Evolutionary conservation across 164 flowering plant species (phyloP), one percentile per base, ranked within the genome.

Genomic region (Nelumbo lutea): DNA sequence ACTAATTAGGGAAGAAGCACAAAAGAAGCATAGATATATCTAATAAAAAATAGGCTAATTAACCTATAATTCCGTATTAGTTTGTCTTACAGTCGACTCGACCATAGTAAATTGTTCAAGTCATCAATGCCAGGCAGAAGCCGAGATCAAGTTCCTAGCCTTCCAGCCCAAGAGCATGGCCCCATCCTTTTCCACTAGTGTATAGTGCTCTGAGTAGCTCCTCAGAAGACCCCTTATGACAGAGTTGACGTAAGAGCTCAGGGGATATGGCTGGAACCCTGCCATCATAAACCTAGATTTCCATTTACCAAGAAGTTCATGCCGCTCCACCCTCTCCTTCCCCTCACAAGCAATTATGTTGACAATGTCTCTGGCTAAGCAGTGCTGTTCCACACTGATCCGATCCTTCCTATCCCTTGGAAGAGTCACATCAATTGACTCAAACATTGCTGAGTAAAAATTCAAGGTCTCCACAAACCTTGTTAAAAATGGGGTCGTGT

Each of bases 241-340:
- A 0, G 86, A 80, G 69, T 83, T 86, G 27, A 88, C 93, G 46
- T 85, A 85, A 14, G 81, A 72, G 75, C 93, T 85, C 78, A 90
- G 67, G 0, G 93, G 88, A 75, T 62, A 84, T 13, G 83, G 88
- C 68, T 41, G 70, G 71, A 90, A 90, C 44, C 93, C 96, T 4
- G 96, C 96, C 96, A 88, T 88, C 9, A 79, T 80, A 9, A 90
- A 77, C 79, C 96, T 81, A 5, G 86, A 83, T 76, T 77, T 86
- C 96, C 96, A 90, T 75, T 90, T 90, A 15, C 93, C 91, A 1
- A 90, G 71, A 10, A 88, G 82, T 79, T 90, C 96, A 50, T 88
- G 93, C 38, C 96, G 83, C 74, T 90, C 96, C 68, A 86, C 87
- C 72, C 96, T 76, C 44, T 88, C 96, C 68, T 64, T 79, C 45